Evolutionary conservation across 2,329 filamentous ascomycete genomes (phyloP), one percentile per base, ranked within the genome.

Genomic region (Colletotrichum sansevieriae): DNA sequence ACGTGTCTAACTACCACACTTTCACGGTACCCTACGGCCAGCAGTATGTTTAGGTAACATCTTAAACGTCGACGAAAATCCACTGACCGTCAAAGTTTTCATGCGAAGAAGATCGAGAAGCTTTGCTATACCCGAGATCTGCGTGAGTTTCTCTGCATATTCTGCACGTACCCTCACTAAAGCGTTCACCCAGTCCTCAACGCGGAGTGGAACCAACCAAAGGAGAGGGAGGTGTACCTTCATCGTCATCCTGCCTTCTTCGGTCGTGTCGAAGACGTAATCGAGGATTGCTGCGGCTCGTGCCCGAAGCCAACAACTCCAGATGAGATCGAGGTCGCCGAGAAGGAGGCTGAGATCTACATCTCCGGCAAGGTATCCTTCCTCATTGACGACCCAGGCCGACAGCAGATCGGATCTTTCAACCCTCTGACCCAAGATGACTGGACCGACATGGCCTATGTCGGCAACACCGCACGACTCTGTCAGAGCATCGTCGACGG

Each of bases 381-480:
- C 78, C 83, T 96, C 72, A 91, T 90, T 71, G 93, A 97, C 73
- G 88, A 97, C 72, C 92, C 94, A 1, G 94, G 94, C 18, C 86
- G 94, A 63, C 94, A 96, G 75, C 81, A 87, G 77, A 88, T 88
- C 57, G 87, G 87, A 29, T 88, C 85, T 10, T 97, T 97, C 81
- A 91, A 96, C 73, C 94, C 93, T 0, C 84, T 95, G 43, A 95
- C 91, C 0, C 90, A 93, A 47, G 86, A 93, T 58, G 93, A 96
- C 75, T 97, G 93, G 92, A 96, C 93, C 0, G 92, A 95, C 72
- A 96, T 97, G 93, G 93, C 93, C 0, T 97, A 97, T 72, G 86
- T 97, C 41, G 92, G 93, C 11, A 92, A 94, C 72, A 95, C 92
- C 1, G 89, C 88, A 43, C 84, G 87, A 15, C 84, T 97, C 2